phyloP scores from a whole-genome alignment of 2,329 filamentous ascomycete genomes.

The Thelonectria blattea region DNA sequence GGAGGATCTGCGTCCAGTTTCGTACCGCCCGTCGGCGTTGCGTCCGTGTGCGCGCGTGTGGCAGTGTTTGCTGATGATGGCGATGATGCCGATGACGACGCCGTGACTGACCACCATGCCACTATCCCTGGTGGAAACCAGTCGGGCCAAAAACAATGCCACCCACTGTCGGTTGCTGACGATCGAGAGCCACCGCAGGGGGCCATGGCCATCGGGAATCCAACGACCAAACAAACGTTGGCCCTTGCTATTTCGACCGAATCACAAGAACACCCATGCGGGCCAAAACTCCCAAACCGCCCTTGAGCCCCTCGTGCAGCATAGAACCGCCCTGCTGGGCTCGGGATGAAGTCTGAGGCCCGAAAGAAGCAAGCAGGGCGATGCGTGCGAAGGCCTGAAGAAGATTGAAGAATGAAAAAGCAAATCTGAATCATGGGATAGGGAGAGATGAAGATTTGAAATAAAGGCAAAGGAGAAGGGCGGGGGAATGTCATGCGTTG shows the following conservation, averaged over 20 bases:
- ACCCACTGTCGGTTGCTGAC: slow-evolving; percentile 7
- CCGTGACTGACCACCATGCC: neutral
- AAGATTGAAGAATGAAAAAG: neutral
- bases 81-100: slow-evolving; percentile 11
- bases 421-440: neutral
- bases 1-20: neutral
- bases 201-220: neutral
- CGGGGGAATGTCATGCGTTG: neutral
- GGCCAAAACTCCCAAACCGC: neutral
- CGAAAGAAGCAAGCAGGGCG: neutral
- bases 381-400: neutral
- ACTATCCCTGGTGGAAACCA: neutral
- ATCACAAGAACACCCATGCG: neutral
- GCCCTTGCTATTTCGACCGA: neutral
- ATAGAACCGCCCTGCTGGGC: neutral
- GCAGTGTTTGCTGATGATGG: slow-evolving; percentile 7
- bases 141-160: neutral
- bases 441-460: neutral
- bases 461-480: neutral
- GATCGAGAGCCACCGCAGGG: neutral
- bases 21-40: neutral
- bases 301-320: neutral
- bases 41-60: neutral
- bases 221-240: neutral
- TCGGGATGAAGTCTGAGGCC: neutral